Evolutionary conservation across 2,329 filamentous ascomycete species (phyloP).

Genomic region (Ambrosiella cleistominuta): DNA sequence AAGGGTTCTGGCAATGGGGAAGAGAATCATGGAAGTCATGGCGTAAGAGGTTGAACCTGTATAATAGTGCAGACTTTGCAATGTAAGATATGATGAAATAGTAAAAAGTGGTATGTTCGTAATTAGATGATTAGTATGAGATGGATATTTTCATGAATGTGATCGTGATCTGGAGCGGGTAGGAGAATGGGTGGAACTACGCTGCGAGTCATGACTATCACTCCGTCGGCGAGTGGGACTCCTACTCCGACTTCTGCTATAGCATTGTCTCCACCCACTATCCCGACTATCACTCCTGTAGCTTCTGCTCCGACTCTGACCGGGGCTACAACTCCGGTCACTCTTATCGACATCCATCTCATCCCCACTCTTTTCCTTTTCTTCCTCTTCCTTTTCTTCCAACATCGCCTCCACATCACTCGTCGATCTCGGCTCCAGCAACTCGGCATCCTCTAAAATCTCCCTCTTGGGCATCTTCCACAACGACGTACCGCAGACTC

Average conservation of each 20-base stretch:
- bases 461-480: conserved; percentile 79
- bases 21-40: conserved; percentile 23
- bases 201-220: too few relatives aligned
- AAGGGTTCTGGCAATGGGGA: conserved; percentile 41
- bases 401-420: conserved; percentile 60
- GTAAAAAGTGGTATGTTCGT: neutral
- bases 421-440: conserved; percentile 68
- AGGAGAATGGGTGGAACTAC: neutral
- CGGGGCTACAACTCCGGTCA: conserved; percentile 2
- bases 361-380: conserved; percentile 17
- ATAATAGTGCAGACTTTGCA: neutral
- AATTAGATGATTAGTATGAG: neutral
- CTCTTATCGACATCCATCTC: conserved; percentile 15
- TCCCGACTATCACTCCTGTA: conserved; percentile 10
- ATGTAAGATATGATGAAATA: neutral
- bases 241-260: neutral
- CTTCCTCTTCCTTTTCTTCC: conserved; percentile 37
- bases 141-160: neutral
- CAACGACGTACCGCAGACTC: conserved; percentile 78
- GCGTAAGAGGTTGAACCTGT: conserved; percentile 1
- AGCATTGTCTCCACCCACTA: neutral
- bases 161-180: neutral
- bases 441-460: conserved; percentile 72
- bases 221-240: neutral
- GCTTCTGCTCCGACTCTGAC: conserved; percentile 12